Conservation (phyloP, 768 basidiomycete species). For the Lentinula guzmanii region DNA sequence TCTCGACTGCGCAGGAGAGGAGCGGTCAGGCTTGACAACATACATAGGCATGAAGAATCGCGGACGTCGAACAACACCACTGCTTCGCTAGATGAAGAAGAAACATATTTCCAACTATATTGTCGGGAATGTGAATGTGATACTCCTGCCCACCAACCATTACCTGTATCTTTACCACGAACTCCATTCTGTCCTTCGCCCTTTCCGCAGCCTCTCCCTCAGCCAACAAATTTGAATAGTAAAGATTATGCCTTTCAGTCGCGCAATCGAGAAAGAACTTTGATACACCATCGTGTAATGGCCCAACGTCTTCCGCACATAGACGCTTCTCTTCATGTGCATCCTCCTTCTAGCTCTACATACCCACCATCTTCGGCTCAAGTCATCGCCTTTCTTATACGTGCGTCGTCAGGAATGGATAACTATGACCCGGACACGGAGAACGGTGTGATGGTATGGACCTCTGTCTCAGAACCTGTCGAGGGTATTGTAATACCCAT, state of each 20-base stretch:
- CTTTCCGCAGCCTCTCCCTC: background rate
- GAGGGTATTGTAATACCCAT: constrained; percentile 45
- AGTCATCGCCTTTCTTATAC: background rate
- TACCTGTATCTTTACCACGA: background rate
- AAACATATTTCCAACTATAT: background rate
- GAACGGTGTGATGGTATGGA: constrained; percentile 37
- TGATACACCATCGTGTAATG: background rate
- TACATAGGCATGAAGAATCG: background rate
- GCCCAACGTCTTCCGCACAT: constrained; percentile 3
- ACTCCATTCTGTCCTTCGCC: background rate
- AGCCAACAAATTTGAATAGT: background rate
- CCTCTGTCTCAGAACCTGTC: constrained; percentile 47
- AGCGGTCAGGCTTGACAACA: constrained; percentile 57
- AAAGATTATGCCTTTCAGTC: background rate
- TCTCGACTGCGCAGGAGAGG: constrained; percentile 70
- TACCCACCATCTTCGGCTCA: background rate
- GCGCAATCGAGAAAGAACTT: background rate
- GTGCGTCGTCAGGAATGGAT: background rate
- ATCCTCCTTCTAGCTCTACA: background rate
- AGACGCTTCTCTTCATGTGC: constrained; percentile 1
- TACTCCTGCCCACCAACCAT: background rate
- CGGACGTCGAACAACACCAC: background rate
- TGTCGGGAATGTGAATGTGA: constrained; percentile 4
- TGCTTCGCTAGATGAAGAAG: background rate
- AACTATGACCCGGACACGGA: background rate